Base-by-base conservation (phyloP, 2,329 filamentous ascomycete species). In the Diaporthe sp. region DNA sequence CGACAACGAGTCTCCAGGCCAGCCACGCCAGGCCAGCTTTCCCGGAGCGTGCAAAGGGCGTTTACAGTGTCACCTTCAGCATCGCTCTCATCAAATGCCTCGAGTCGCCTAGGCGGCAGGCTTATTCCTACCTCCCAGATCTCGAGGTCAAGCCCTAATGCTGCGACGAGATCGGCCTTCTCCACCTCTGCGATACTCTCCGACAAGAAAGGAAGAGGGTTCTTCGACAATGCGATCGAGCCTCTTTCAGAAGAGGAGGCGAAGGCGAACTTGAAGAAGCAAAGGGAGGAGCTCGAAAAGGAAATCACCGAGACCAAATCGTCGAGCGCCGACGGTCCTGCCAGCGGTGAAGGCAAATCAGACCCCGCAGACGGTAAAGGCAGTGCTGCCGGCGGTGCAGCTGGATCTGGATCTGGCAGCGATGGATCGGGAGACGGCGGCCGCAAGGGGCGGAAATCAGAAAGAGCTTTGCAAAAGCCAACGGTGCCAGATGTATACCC, bases 401-500 rank as follows among this genome's bases (percentile, higher is more conserved):
- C 72, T 19, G 75, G 72, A 10, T 86, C 87, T 3, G 82, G 82
- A 33, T 80, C 83, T 55, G 85, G 88, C 22, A 88, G 88, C 72
- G 91, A 93, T 77, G 89, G 90, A 13, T 84, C 87, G 4, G 87
- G 90, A 52, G 91, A 92, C 78, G 89, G 92, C 33, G 91, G 93
- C 67, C 93, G 91, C 84, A 94, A 92, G 80, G 92, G 95, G 72
- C 90, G 91, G 78, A 96, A 94, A 81, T 89, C 92, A 45, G 94
- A 97, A 75, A 92, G 91, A 80, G 92, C 94, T 33, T 88, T 98
- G 52, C 92, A 95, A 79, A 98, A 98, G 85, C 94, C 95, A 2
- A 91, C 93, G 3, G 93, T 98, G 19, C 97, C 97, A 19, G 97
- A 99, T 76, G 92, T 98, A 57, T 99, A 99, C 82, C 97, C 97